A percentile compares a stretch with the other conserved stretches of the same genome.
Evolutionary conservation across 768 basidiomycete genomes (phyloP).

Genomic region (Kwoniella mangroviensis): DNA sequence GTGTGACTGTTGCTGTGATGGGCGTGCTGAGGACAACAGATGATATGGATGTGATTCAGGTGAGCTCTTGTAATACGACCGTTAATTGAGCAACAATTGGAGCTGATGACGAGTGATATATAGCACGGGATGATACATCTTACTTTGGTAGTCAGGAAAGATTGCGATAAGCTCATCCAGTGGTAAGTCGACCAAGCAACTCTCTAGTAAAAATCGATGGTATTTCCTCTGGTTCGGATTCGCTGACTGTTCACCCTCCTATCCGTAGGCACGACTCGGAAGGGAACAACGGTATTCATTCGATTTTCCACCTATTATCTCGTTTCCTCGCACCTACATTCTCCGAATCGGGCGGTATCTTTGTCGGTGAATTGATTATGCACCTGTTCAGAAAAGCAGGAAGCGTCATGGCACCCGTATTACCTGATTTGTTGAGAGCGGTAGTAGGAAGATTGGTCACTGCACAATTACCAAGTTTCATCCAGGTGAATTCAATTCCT

Average conservation of each 20-base stretch:
- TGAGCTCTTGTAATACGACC: constrained; percentile 33
- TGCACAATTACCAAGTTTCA: constrained; percentile 87
- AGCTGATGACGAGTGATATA: background rate
- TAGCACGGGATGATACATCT: constrained; percentile 83
- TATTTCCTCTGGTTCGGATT: background rate
- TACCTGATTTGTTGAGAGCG: constrained; percentile 83
- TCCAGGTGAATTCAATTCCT: constrained; percentile 67
- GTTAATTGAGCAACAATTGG: no score
- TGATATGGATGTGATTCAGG: constrained; percentile 74
- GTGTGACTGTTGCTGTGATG: constrained; percentile 77
- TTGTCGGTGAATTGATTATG: constrained; percentile 92
- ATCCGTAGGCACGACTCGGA: constrained; percentile 62
- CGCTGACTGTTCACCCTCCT: background rate
- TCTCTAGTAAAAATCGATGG: no score
- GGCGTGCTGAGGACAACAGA: constrained; percentile 70
- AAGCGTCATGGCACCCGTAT: constrained; percentile 75
- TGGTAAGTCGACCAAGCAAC: constrained; percentile 65
- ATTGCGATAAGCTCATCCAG: constrained; percentile 74
- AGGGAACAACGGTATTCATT: constrained; percentile 75
- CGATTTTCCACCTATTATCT: constrained; percentile 75
- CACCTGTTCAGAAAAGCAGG: constrained; percentile 86
- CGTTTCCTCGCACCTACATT: constrained; percentile 72
- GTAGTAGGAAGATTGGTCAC: constrained; percentile 79
- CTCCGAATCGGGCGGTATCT: constrained; percentile 89
- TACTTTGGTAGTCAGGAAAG: constrained; percentile 84